Base-by-base conservation (phyloP, 768 basidiomycete genomes). In the Boletus pseudo-olivaceus region DNA sequence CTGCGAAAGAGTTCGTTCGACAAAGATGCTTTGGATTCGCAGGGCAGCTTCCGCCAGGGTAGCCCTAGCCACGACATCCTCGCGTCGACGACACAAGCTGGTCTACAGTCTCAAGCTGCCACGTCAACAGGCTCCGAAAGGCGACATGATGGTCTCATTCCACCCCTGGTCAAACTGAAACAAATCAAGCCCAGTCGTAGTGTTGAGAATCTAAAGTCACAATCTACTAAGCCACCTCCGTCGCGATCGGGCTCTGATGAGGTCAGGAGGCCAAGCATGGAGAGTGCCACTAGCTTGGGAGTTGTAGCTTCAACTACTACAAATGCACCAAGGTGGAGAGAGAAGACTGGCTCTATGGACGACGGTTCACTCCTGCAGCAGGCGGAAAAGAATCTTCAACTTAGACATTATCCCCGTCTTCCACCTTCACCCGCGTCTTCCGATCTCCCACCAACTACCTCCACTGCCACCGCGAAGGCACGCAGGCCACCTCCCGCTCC, bases 401-500 rank as follows among this genome's bases (percentile, higher is more conserved):
- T 53, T n/a, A 64, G 55, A 52, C 54, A 50, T 19, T 53, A 54
- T 23, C 58, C 61, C 20, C 58, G 55, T 34, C 34, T 49, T 43
- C 53, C 58, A 14, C 48, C 63, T 32, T 61, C 70, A 5, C 54
- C 64, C 8, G 52, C 53, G 23, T 43, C 64, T 54, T 51, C 63
- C 51, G 43, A 34, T 61, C 33, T 61, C 56, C 30, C 55, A 41
- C 34, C 62, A 38, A 50, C 54, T 49, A 49, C 54, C 11, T 57
- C 64, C 43, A 50, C 53, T 32, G 59, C 58, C 34, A 66, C 64
- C n/a, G 64, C 55, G 29, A 67, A 67, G 53, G 44, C 48, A 47
- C 76, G 79, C 51, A 70, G 82, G 51, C 79, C 87, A 3, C 84
- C 88, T 0, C 83, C 88, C n/a, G 79, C 83, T 10, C 85, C 87